Evolutionary conservation across 345 rosid genomes (phyloP).

Genomic region (Camelina laxa): DNA sequence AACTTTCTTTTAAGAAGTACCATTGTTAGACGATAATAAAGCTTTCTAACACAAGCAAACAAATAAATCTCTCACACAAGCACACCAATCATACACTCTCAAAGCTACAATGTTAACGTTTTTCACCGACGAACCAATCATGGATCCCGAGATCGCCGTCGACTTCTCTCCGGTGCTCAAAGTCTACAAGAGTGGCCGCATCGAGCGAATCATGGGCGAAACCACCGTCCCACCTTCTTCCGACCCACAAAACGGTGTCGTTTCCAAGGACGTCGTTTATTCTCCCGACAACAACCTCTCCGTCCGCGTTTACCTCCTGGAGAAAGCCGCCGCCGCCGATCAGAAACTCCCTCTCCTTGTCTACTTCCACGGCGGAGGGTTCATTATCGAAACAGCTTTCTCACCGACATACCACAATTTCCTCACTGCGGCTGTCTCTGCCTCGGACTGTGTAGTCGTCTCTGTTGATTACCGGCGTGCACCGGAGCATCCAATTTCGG

Average conservation of each 20-base stretch:
- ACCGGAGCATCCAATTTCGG: constrained; percentile 66
- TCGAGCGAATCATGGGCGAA: constrained; percentile 53
- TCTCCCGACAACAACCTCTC: constrained; percentile 42
- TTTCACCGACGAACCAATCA: constrained; percentile 2
- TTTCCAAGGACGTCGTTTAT: constrained; percentile 51
- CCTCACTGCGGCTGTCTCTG: constrained; percentile 44
- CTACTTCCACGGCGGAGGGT: constrained; percentile 62
- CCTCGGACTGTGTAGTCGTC: constrained; percentile 49
- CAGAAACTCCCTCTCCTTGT: constrained; percentile 58
- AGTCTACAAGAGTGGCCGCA: constrained; percentile 55
- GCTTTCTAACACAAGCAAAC: too few relatives aligned
- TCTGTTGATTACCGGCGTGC: constrained; percentile 62
- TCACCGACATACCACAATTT: constrained; percentile 45
- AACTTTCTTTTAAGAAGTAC: too few relatives aligned
- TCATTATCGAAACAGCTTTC: constrained; percentile 52
- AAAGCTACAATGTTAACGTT: constrained; percentile 3
- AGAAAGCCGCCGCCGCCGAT: constrained; percentile 2
- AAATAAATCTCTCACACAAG: neutral
- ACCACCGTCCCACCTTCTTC: constrained; percentile 48
- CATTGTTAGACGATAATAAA: too few relatives aligned
- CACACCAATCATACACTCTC: neutral
- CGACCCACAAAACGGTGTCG: constrained; percentile 40
- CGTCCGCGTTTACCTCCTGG: constrained; percentile 51
- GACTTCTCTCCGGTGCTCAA: constrained; percentile 46
- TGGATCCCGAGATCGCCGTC: constrained; percentile 44